phyloP scores from a whole-genome alignment of 2,329 filamentous ascomycete species.

The Clonostachys rhizophaga region DNA sequence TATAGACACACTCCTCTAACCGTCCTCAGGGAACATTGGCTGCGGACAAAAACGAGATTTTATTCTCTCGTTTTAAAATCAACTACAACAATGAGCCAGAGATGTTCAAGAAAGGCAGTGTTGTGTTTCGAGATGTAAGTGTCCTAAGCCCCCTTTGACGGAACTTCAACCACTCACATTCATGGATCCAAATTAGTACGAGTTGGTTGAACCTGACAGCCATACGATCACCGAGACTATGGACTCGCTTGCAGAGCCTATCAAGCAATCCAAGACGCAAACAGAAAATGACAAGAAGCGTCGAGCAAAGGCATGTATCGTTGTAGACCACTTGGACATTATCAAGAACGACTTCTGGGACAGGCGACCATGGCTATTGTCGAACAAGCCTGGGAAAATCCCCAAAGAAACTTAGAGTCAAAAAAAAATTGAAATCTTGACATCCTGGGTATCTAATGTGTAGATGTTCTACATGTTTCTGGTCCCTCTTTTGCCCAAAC shows the following conservation, averaged over 20 bases:
- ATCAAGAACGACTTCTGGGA: constrained; percentile 97
- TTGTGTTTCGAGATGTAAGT: constrained; percentile 76
- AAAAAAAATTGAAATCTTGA: constrained; percentile 7
- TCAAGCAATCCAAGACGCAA: constrained; percentile 70
- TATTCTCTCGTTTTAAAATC: constrained; percentile 83
- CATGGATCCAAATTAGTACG: constrained; percentile 47
- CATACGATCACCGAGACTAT: constrained; percentile 40
- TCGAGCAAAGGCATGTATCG: constrained; percentile 73
- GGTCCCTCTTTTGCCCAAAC: constrained; percentile 11
- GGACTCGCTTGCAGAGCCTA: constrained; percentile 45
- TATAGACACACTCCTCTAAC: not conserved
- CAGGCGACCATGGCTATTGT: constrained; percentile 76
- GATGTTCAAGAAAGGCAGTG: constrained; percentile 89
- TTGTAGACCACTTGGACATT: constrained; percentile 84
- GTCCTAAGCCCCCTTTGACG: no score
- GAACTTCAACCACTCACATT: constrained; percentile 13
- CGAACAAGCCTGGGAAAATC: constrained; percentile 66
- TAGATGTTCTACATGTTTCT: not conserved
- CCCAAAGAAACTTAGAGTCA: constrained; percentile 49
- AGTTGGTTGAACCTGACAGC: constrained; percentile 57
- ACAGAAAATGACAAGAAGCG: constrained; percentile 78
- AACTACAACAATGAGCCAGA: constrained; percentile 98
- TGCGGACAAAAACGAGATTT: constrained; percentile 90
- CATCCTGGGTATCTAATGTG: constrained; percentile 17
- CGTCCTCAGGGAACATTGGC: constrained; percentile 68